Conservation (phyloP, 176 grass and related monocot genomes). For the Juncus inflexus region DNA sequence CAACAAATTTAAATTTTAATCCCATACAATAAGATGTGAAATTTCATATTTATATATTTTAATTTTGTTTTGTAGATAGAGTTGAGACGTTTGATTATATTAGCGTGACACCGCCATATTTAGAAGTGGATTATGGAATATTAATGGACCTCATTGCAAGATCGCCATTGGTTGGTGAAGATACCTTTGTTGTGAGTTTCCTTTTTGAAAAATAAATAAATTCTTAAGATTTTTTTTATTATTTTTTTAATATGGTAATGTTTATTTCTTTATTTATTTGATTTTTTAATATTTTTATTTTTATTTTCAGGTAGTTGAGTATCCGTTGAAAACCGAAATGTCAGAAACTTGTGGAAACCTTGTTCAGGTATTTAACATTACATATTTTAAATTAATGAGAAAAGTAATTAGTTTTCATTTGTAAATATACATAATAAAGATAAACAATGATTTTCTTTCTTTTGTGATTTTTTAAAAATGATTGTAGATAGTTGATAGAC, state of each 20-base stretch:
- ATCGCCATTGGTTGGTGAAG: constrained; percentile 87
- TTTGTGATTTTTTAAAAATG: not conserved
- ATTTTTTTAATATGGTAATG: not conserved
- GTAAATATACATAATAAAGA: too few relatives aligned
- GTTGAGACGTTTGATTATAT: constrained; percentile 81
- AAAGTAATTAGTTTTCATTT: too few relatives aligned
- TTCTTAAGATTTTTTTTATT: too few relatives aligned
- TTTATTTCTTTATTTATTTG: constrained; percentile 22
- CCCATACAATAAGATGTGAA: not conserved
- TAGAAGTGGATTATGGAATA: constrained; percentile 65
- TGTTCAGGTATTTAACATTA: constrained; percentile 42
- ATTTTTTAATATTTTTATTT: constrained; percentile 24
- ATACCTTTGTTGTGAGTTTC: constrained; percentile 82
- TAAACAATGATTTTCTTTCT: too few relatives aligned
- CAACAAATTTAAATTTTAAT: not conserved
- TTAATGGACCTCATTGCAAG: constrained; percentile 65
- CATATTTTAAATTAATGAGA: not conserved
- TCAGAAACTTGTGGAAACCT: constrained; percentile 68
- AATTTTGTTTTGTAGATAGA: constrained; percentile 35
- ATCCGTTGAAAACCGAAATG: constrained; percentile 77
- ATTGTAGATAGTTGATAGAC: constrained; percentile 80
- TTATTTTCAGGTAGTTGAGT: constrained; percentile 72
- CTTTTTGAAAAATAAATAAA: constrained; percentile 8
- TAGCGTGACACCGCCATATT: constrained; percentile 86
- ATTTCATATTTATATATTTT: not conserved